phyloP scores from a whole-genome alignment of 371 early-diverging fungal species.

The Mucor velutinosus region DNA sequence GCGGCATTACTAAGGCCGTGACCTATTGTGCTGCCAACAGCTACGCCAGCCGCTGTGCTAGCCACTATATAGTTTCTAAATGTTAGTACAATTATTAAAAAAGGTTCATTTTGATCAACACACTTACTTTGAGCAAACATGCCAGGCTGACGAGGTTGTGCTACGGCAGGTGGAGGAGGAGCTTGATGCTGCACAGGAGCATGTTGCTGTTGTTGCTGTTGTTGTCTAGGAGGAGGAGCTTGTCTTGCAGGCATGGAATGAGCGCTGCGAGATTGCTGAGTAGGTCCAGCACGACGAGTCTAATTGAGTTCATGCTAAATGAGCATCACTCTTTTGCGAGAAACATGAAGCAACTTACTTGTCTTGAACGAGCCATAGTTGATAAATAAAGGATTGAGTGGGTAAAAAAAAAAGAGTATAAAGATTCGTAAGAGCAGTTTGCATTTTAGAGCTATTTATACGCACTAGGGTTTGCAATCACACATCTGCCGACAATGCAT shows the following conservation, averaged over 20 bases:
- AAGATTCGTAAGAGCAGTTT: neutral
- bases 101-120: neutral
- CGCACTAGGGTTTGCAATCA: neutral
- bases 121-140: conserved; percentile 72
- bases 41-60: conserved; percentile 91
- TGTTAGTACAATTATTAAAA: neutral
- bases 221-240: conserved; percentile 56
- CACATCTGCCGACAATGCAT: neutral
- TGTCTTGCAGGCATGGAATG: conserved; percentile 72
- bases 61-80: conserved; percentile 58
- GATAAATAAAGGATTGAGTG: neutral
- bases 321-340: neutral
- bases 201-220: conserved; percentile 30
- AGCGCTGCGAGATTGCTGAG: conserved; percentile 66
- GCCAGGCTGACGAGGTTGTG: conserved; percentile 64
- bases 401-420: neutral
- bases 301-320: neutral
- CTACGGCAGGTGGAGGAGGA: conserved; percentile 43
- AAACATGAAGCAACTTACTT: conserved; percentile 3
- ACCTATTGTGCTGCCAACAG: conserved; percentile 87
- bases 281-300: conserved; percentile 54
- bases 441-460: neutral
- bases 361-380: conserved; percentile 26
- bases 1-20: conserved; percentile 72
- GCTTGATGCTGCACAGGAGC: conserved; percentile 41